A percentile compares a stretch with the other conserved stretches of the same genome.
These are phyloP conservation scores for Colletotrichum sp. DNA, from an alignment of 2,329 filamentous ascomycete genomes.

Conservation along the genomic window DNA sequence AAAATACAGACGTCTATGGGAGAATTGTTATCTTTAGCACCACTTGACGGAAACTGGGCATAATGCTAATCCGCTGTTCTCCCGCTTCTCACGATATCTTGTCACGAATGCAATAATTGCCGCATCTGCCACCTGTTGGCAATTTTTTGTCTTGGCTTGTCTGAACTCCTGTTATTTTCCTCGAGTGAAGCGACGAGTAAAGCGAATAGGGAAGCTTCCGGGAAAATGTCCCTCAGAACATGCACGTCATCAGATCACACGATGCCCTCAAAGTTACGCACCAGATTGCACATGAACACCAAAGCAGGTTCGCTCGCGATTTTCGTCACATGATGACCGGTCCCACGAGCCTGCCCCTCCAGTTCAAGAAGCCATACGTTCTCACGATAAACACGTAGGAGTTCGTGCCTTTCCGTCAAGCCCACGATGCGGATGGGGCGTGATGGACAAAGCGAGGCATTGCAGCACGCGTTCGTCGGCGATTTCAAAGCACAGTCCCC, in stretches of 20 bases:
- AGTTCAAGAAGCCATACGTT: not conserved
- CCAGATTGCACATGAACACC: not conserved
- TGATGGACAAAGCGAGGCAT: not conserved
- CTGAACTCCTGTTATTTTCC: no score
- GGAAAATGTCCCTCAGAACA: not conserved
- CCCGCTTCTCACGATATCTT: not conserved
- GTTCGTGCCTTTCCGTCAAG: not conserved
- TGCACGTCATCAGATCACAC: not conserved
- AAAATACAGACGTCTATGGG: not conserved
- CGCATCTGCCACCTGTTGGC: not conserved
- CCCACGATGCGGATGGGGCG: not conserved
- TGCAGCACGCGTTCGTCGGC: not conserved
- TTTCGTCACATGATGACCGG: not conserved
- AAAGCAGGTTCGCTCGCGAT: not conserved
- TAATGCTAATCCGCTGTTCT: fast-evolving
- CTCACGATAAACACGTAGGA: not conserved
- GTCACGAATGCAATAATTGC: not conserved
- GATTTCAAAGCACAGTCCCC: not conserved
- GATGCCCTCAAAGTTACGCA: not conserved
- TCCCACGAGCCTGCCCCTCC: not conserved
- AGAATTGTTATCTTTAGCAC: not conserved
- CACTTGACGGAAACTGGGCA: not conserved
- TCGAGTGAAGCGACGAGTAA: not conserved
- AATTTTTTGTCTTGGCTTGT: no score
- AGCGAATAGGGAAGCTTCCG: not conserved